These are phyloP conservation scores for Nicotiana otophora DNA, from an alignment of 257 asterid species.

Conservation along the genomic window DNA sequence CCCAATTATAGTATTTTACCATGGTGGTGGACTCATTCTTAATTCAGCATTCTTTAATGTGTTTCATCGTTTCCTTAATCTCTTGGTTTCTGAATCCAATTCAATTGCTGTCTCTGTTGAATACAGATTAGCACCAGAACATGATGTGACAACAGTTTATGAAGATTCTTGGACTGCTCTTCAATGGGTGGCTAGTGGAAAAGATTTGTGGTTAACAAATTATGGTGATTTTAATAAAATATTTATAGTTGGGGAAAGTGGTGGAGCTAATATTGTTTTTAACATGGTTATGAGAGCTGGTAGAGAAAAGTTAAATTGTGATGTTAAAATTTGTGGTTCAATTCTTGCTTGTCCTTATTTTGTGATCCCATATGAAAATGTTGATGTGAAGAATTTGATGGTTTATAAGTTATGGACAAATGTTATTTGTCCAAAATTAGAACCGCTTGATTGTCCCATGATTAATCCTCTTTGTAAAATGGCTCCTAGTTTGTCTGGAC, in stretches of 20 bases:
- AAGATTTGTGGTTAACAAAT: slow-evolving; percentile 29
- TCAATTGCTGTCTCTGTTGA: slow-evolving; percentile 26
- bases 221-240: slow-evolving; percentile 32
- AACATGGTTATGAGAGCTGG: slow-evolving; percentile 20
- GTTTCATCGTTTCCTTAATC: slow-evolving; percentile 10
- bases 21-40: slow-evolving; percentile 37
- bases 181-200: slow-evolving; percentile 27
- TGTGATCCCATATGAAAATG: slow-evolving; percentile 17
- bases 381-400: not conserved
- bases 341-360: slow-evolving; percentile 30
- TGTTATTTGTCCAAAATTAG: not conserved
- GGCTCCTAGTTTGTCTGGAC: slow-evolving; percentile 3
- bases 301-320: slow-evolving; percentile 18
- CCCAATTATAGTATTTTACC: slow-evolving; percentile 33
- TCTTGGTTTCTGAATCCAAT: slow-evolving; percentile 14
- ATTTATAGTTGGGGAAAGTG: slow-evolving; percentile 33
- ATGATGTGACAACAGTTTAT: slow-evolving; percentile 34
- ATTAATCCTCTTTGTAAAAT: slow-evolving; percentile 17
- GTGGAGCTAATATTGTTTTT: slow-evolving; percentile 28
- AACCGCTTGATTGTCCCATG: slow-evolving; percentile 11
- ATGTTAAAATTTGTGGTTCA: slow-evolving; percentile 27
- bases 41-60: slow-evolving; percentile 19
- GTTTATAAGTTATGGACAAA: not conserved
- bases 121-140: slow-evolving; percentile 48
- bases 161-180: slow-evolving; percentile 45